Percentiles rank a stretch among this genome's conserved stretches.
phyloP scores from a whole-genome alignment of 306 rosid genomes.

The Castanea mollissima region DNA sequence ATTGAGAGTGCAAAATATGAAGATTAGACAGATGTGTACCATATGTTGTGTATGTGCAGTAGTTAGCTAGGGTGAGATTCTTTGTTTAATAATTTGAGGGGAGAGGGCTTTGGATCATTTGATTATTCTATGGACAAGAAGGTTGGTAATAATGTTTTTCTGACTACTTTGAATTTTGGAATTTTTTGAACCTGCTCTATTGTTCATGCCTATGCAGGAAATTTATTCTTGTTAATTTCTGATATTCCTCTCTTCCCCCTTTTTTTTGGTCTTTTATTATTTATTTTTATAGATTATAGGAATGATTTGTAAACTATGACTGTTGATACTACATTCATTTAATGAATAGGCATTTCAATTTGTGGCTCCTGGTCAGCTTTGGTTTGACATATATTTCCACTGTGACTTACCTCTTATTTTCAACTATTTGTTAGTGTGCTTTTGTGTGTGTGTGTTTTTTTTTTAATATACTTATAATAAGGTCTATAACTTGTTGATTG shows the following conservation, averaged over 20 bases:
- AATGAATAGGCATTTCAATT: conserved; percentile 30
- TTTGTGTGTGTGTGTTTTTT: no score
- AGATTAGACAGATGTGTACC: conserved; percentile 58
- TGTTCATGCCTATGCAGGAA: conserved; percentile 41
- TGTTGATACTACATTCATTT: conserved; percentile 42
- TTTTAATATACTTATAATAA: no score
- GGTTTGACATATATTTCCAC: not conserved
- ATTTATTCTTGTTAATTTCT: conserved; percentile 21
- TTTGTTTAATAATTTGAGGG: conserved; percentile 65
- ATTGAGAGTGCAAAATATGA: conserved; percentile 27
- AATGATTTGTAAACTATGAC: conserved; percentile 54
- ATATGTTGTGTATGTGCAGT: conserved; percentile 74
- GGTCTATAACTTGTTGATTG: no score
- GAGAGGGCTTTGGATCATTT: conserved; percentile 56
- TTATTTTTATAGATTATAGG: conserved; percentile 37
- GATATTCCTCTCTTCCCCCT: conserved; percentile 7
- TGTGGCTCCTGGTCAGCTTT: conserved; percentile 8
- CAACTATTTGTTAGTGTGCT: no score
- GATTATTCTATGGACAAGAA: conserved; percentile 53
- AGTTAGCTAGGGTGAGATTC: conserved; percentile 85
- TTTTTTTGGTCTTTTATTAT: not conserved
- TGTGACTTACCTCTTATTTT: not conserved
- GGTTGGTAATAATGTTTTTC: conserved; percentile 49
- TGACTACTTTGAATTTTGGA: conserved; percentile 33
- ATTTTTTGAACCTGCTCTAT: conserved; percentile 43